Conservation (phyloP, 768 basidiomycete genomes). For the Mrakia frigida region DNA sequence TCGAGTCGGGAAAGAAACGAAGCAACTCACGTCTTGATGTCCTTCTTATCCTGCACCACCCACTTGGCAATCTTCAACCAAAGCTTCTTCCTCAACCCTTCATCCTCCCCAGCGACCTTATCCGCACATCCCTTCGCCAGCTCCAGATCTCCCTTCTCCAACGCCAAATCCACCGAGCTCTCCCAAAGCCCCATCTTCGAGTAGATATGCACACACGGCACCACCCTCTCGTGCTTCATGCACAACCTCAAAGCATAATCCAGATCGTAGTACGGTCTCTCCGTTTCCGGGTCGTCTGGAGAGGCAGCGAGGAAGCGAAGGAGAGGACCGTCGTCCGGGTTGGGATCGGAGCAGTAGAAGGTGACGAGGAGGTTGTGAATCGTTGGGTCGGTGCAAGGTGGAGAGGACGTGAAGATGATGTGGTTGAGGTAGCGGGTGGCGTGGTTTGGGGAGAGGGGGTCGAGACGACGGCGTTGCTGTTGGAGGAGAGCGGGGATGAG, state of each 20-base stretch:
- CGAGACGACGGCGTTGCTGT: constrained; percentile 5
- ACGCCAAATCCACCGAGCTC: constrained; percentile 88
- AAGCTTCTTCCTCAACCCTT: constrained; percentile 76
- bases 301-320: constrained; percentile 72
- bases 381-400: constrained; percentile 64
- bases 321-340: constrained; percentile 46
- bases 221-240: constrained; percentile 70
- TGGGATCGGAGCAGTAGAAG: constrained; percentile 55
- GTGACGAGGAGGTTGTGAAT: constrained; percentile 93
- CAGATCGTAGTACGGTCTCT: constrained; percentile 88
- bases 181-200: constrained; percentile 97
- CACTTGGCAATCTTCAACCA: constrained; percentile 99
- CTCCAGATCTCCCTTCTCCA: constrained; percentile 91
- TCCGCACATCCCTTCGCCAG: constrained; percentile 93
- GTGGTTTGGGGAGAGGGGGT: constrained; percentile 52
- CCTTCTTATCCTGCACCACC: constrained; percentile 95
- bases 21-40: constrained; percentile 84
- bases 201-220: constrained; percentile 93
- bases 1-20: background rate
- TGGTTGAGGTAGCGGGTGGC: constrained; percentile 84
- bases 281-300: constrained; percentile 73
- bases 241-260: constrained; percentile 94
- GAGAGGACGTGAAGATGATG: constrained; percentile 58
- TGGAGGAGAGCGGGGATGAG: constrained; percentile 77
- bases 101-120: constrained; percentile 78